Conservation (phyloP, 352 stramenopile genomes). For the Phytophthora colocasiae region DNA sequence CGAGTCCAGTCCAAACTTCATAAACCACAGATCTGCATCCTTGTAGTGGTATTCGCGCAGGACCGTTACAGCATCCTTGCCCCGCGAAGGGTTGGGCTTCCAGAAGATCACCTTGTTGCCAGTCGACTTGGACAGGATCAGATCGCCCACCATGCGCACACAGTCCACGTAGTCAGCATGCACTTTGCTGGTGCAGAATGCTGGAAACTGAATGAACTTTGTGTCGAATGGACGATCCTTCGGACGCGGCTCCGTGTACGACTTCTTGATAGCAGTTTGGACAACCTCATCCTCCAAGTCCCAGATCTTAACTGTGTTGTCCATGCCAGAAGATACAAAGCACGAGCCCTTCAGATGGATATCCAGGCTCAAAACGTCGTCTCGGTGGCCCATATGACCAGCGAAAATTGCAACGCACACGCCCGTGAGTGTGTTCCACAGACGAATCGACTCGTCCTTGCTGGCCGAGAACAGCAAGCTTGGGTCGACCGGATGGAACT, state of each 20-base stretch:
- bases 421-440: slow-evolving; percentile 93
- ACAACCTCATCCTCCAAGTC: slow-evolving; percentile 81
- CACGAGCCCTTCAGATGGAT: slow-evolving; percentile 89
- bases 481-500: slow-evolving; percentile 90
- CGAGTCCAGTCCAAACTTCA: slow-evolving; percentile 85
- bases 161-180: slow-evolving; percentile 94
- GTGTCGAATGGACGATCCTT: slow-evolving; percentile 78
- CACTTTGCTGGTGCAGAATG: slow-evolving; percentile 92
- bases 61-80: slow-evolving; percentile 83
- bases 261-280: slow-evolving; percentile 76
- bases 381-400: slow-evolving; percentile 90
- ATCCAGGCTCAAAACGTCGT: slow-evolving; percentile 91
- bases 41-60: slow-evolving; percentile 86
- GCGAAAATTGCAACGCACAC: slow-evolving; percentile 93
- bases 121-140: slow-evolving; percentile 86
- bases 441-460: slow-evolving; percentile 93
- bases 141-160: slow-evolving; percentile 78
- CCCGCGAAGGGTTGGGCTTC: slow-evolving; percentile 88
- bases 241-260: slow-evolving; percentile 73
- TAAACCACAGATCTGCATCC: slow-evolving; percentile 87
- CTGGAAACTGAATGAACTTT: slow-evolving; percentile 91
- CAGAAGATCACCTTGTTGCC: slow-evolving; percentile 93
- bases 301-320: slow-evolving; percentile 96
- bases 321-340: slow-evolving; percentile 92
- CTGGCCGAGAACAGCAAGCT: slow-evolving; percentile 90